phyloP scores from a whole-genome alignment of 495 filamentous ascomycete species.

The Penicillium manginii region DNA sequence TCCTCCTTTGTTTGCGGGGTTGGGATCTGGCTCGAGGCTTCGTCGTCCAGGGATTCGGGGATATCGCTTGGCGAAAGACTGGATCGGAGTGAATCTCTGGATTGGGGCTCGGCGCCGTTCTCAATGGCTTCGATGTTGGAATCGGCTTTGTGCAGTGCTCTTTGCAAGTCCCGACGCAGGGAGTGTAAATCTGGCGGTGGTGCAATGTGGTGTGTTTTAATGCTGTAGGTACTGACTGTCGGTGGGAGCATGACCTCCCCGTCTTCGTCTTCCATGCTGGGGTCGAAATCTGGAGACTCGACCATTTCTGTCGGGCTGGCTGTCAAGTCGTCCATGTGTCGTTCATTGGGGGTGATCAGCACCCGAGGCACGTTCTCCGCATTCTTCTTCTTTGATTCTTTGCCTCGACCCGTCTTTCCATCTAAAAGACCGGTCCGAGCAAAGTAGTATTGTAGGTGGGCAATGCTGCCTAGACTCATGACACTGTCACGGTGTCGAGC shows the following conservation, averaged over 20 bases:
- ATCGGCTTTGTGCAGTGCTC: conserved; percentile 69
- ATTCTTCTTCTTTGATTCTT: conserved; percentile 66
- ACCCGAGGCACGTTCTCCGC: conserved; percentile 43
- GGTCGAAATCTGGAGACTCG: conserved; percentile 50
- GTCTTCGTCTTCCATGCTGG: conserved; percentile 60
- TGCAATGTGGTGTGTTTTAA: conserved; percentile 81
- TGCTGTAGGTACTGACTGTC: conserved; percentile 93
- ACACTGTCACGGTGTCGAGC: conserved; percentile 90
- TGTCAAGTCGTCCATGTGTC: conserved; percentile 46
- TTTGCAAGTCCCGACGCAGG: conserved; percentile 72
- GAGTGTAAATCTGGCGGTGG: conserved; percentile 82
- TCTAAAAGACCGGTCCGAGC: conserved; percentile 91
- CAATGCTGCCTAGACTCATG: conserved; percentile 93
- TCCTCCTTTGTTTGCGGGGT: conserved; percentile 72
- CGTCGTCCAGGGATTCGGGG: conserved; percentile 33
- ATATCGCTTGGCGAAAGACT: conserved; percentile 41
- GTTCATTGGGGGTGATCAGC: conserved; percentile 48
- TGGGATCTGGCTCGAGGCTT: conserved; percentile 34
- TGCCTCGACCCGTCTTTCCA: conserved; percentile 85
- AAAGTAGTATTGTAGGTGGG: conserved; percentile 98
- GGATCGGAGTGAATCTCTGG: conserved; percentile 33
- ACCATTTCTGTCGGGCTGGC: conserved; percentile 57
- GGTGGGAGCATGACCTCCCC: conserved; percentile 84
- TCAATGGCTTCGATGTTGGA: conserved; percentile 61
- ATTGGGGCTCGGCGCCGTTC: conserved; percentile 35